Evolutionary conservation across 1,284 basidiomycete genomes (phyloP).

Genomic region (Fomitopsis betulina): DNA sequence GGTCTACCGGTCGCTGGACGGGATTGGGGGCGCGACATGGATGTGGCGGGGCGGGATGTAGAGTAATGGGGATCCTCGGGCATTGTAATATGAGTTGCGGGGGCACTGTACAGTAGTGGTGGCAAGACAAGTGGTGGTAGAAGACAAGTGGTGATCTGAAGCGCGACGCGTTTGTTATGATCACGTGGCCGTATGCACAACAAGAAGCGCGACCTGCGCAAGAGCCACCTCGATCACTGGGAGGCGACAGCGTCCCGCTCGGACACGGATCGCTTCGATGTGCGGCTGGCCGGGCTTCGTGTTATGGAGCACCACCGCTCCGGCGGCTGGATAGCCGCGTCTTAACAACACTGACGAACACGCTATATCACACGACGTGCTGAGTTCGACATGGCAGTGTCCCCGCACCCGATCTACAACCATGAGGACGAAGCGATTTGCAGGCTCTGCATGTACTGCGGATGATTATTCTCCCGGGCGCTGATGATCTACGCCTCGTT

Average conservation of each 20-base stretch:
- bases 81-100: no score
- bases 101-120: neutral
- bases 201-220: constrained; percentile 38
- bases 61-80: neutral
- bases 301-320: neutral
- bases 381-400: constrained; percentile 36
- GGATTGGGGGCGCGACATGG: constrained; percentile 23
- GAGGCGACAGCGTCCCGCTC: constrained; percentile 41
- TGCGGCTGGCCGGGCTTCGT: neutral
- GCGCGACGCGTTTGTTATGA: neutral
- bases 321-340: constrained; percentile 15
- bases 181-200: constrained; percentile 29
- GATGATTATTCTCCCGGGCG: constrained; percentile 16
- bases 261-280: constrained; percentile 42
- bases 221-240: constrained; percentile 55
- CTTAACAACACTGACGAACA: constrained; percentile 67
- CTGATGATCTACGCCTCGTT: constrained; percentile 50
- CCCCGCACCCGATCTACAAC: constrained; percentile 33
- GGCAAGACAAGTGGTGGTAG: neutral
- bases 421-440: constrained; percentile 39
- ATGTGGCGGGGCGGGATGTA: constrained; percentile 14
- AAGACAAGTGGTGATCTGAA: neutral
- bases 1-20: constrained; percentile 42
- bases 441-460: constrained; percentile 48
- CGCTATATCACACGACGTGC: constrained; percentile 60